Conservation (phyloP, 2,329 filamentous ascomycete species). For the Pseudocercospora ulei region DNA sequence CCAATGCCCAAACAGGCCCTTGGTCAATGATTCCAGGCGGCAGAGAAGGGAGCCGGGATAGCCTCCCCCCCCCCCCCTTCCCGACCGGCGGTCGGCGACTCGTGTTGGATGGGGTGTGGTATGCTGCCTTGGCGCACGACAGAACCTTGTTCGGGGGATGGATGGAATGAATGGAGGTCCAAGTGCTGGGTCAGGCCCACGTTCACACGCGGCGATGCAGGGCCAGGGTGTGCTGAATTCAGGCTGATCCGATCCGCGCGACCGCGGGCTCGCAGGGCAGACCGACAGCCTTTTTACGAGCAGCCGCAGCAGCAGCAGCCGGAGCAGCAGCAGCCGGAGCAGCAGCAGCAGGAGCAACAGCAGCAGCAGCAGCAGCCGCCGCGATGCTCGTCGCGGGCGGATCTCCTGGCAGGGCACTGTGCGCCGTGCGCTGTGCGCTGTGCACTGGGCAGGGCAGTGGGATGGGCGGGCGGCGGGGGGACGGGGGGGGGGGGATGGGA, state of each 20-base stretch:
- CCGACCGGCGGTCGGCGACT: constrained; percentile 6
- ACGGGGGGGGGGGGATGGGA: too few relatives aligned
- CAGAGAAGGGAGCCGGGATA: constrained; percentile 4
- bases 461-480: too few relatives aligned
- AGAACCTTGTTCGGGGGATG: constrained; percentile 6
- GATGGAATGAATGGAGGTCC: constrained; percentile 4
- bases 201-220: not conserved
- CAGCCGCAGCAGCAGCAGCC: too few relatives aligned
- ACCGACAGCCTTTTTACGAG: constrained; percentile 5
- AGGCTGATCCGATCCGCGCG: constrained; percentile 7
- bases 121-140: constrained; percentile 2
- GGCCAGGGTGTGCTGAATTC: constrained; percentile 1
- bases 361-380: too few relatives aligned
- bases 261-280: constrained; percentile 5
- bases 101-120: constrained; percentile 5
- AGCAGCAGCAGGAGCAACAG: too few relatives aligned
- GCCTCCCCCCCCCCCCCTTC: too few relatives aligned
- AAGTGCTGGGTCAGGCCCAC: not conserved
- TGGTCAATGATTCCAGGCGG: constrained; percentile 1
- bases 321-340: too few relatives aligned
- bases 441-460: too few relatives aligned
- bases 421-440: too few relatives aligned
- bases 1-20: constrained; percentile 5
- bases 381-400: too few relatives aligned
- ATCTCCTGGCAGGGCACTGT: too few relatives aligned